Evolutionary conservation across 495 filamentous ascomycete genomes (phyloP), one percentile per base, ranked within the genome.

Genomic region (Pseudotulostoma volvatum): DNA sequence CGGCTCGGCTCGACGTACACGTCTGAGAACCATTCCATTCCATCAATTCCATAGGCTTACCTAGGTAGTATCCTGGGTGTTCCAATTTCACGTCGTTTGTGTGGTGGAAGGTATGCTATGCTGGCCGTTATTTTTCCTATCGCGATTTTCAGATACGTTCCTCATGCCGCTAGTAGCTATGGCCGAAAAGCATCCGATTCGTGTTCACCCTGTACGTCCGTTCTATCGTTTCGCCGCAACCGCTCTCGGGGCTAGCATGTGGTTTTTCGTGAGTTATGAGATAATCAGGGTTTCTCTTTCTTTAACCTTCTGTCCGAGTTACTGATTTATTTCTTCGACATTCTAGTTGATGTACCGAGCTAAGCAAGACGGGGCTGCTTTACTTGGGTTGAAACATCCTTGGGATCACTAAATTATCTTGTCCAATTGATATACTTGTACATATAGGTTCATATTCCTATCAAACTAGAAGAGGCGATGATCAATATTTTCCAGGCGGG

Each of bases 381-480:
- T 99, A 38, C 49, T 99, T 42, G 90, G 90, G 48, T 87, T 77
- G 83, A 96, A 83, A 63, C 92, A 96, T 55, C 92, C 90, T 37
- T 99, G 92, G 92, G 90, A 99, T 48, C 92, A 99, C 66, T 97
- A 73, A 77, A 56, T 31, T 15, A 36, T 42, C 13, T 28, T n/a
- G n/a, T n/a, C n/a, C n/a, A n/a, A n/a, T n/a, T n/a, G n/a, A n/a
- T n/a, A n/a, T n/a, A n/a, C n/a, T n/a, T n/a, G n/a, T n/a, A n/a
- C n/a, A n/a, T n/a, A n/a, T n/a, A n/a, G n/a, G n/a, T n/a, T n/a
- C n/a, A n/a, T n/a, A n/a, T n/a, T n/a, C n/a, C n/a, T n/a, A n/a
- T n/a, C n/a, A n/a, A n/a, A n/a, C n/a, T n/a, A n/a, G n/a, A n/a
- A n/a, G n/a, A n/a, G n/a, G n/a, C n/a, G n/a, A n/a, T n/a, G n/a